Base-by-base conservation (phyloP, 441 rosid species). In the Mallotus repandus region DNA sequence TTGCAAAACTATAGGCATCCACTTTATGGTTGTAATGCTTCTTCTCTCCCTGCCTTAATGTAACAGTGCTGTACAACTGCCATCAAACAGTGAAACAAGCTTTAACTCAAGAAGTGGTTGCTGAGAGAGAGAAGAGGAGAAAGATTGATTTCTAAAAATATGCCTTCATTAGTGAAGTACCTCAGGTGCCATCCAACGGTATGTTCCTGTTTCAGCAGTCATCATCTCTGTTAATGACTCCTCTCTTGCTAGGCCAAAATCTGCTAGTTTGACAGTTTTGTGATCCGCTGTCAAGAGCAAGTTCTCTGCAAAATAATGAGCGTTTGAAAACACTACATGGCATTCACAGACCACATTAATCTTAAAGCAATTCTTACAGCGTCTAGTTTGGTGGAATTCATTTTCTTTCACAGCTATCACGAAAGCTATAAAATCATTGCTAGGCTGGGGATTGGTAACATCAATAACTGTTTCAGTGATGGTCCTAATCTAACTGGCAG, bases 111-210 rank as follows among this genome's bases (percentile, higher is more conserved):
- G 70, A 55, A 18, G 14, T 65, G 19, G 16, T 50, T 50, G 15
- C 54, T 50, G 22, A 29, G 25, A 29, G 52, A 14, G 45, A 60
- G 22, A 58, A 65, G 4, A 25, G 66, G n/a, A 68, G 21, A 35
- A 69, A 18, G 50, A 14, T 18, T n/a, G 11, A 41, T 69, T 54
- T 46, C 6, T 11, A 45, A 59, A 64, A 55, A 19, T 64, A 49
- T 15, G n/a, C 57, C n/a, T 22, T 66, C 41, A 38, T 16, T 16
- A 50, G 25, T 25, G 1, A 50, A 64, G 56, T 75, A 92, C 99
- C 96, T 95, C 99, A 0, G 99, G 98, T 67, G 99, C 99, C 99
- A 95, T 95, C 99, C 99, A 95, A 46, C 98, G 90, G 56, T 95
- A 95, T 21, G 99, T 92, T 60, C 99, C 98, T 2, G 98, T 91